phyloP scores from a whole-genome alignment of 179 eudicot genomes.

The Silene coronaria region DNA sequence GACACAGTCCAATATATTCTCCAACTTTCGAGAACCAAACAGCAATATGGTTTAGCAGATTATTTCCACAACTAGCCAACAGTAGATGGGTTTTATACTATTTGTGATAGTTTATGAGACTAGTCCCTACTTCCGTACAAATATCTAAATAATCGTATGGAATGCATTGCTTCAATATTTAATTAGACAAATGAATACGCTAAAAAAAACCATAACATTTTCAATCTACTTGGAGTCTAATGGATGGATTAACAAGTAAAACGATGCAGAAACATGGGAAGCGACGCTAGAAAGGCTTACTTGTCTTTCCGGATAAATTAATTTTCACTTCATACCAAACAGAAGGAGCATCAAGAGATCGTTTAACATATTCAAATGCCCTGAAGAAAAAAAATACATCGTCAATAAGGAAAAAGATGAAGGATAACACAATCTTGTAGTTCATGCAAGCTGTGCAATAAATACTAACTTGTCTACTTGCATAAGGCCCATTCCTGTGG shows the following conservation, averaged over 20 bases:
- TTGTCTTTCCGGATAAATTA: slow-evolving; percentile 67
- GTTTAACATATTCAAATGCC: slow-evolving; percentile 75
- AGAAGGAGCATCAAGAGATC: slow-evolving; percentile 49
- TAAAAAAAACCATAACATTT: not conserved
- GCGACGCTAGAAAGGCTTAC: slow-evolving; percentile 31
- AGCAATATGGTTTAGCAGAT: too few species aligned
- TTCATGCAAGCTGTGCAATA: slow-evolving; percentile 1
- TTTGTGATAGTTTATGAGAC: not conserved
- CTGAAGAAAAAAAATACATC: slow-evolving; percentile 34
- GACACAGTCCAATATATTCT: too few species aligned
- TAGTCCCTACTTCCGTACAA: not conserved
- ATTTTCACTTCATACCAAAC: slow-evolving; percentile 70
- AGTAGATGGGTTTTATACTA: not conserved
- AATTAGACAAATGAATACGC: not conserved
- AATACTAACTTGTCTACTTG: slow-evolving; percentile 87
- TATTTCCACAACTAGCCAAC: too few species aligned
- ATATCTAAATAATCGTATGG: not conserved
- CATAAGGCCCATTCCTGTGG: slow-evolving; percentile 94
- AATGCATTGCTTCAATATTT: not conserved
- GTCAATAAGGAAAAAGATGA: not conserved
- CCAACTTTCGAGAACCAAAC: too few species aligned
- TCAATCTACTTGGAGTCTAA: not conserved
- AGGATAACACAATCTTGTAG: not conserved
- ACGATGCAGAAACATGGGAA: not conserved
- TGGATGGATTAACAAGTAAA: not conserved